These are phyloP conservation scores for Sporobolus alterniflorus DNA, from an alignment of 202 grass and related monocot species.

Conservation along the genomic window DNA sequence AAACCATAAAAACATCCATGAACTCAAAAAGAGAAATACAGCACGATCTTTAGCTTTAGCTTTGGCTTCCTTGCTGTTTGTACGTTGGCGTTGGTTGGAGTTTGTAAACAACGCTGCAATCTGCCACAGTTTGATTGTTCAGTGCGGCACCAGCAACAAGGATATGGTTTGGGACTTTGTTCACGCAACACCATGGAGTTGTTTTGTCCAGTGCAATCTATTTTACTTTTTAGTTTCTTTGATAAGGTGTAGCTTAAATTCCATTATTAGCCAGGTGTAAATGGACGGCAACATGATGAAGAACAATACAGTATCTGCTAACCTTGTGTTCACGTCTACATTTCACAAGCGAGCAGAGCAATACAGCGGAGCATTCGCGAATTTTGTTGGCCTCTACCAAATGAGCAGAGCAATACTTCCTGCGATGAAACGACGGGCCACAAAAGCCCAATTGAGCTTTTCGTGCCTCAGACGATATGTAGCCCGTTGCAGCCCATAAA, in stretches of 20 bases:
- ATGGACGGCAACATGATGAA: not conserved
- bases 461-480: not conserved
- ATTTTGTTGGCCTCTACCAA: too few species aligned
- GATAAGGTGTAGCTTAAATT: not conserved
- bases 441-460: not conserved
- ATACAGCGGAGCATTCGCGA: too few species aligned
- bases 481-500: not conserved
- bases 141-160: not conserved
- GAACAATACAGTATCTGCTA: too few species aligned
- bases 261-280: not conserved
- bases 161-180: not conserved
- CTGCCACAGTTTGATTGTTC: not conserved
- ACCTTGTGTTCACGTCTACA: too few species aligned
- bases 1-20: constrained; percentile 32
- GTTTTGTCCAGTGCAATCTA: not conserved
- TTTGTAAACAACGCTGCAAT: not conserved
- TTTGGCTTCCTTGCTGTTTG: not conserved
- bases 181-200: not conserved
- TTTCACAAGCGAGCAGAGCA: too few species aligned
- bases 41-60: not conserved
- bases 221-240: not conserved
- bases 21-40: constrained; percentile 44
- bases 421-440: too few species aligned
- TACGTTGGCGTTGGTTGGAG: not conserved
- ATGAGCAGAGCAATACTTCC: too few species aligned